Evolutionary conservation across 2,329 filamentous ascomycete species (phyloP), one percentile per base, ranked within the genome.

Genomic region (Emmonsia crescens): DNA sequence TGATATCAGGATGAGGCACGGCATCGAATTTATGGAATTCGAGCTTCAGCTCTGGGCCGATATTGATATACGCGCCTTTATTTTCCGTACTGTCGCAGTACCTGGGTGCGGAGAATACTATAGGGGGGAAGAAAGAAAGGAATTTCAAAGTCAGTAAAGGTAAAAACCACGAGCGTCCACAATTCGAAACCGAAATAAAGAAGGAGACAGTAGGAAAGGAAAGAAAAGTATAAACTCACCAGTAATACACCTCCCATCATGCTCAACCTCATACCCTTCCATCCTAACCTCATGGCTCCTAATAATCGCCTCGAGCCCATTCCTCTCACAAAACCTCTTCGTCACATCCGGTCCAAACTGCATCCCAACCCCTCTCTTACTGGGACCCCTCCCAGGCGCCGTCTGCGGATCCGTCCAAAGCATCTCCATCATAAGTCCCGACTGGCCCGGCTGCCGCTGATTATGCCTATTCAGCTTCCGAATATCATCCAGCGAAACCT

Each of bases 401-500:
- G 89, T 83, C 74, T 99, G 94, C 2, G 94, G 94, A 73, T 99
- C 94, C 0, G 94, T 97, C 94, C 94, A 99, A 55, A 99, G 83
- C 94, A 99, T 99, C 77, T 99, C 94, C 94, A 99, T 99, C 94
- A 99, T 99, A 69, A 99, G 79, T 16, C 94, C 94, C 57, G 89
- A 79, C 75, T 99, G 94, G 38, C 94, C 94, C 2, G 94, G 93
- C 71, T 97, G 93, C 64, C 90, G 84, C 77, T 97, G 94, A 73
- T 84, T 86, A 77, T 96, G 92, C 66, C 93, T 83, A 76, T 97
- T 87, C 62, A 97, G 80, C 77, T 96, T 95, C 67, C 94, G 85
- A 68, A 99, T 95, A 72, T 99, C 93, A 67, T 97, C 90, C 59
- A 99, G 79, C 0, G 89, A 92, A 65, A 93, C 83, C 68, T 89